Evolutionary conservation across 768 basidiomycete genomes (phyloP), one percentile per base, ranked within the genome.

Genomic region (Mycena olivaceomarginata): DNA sequence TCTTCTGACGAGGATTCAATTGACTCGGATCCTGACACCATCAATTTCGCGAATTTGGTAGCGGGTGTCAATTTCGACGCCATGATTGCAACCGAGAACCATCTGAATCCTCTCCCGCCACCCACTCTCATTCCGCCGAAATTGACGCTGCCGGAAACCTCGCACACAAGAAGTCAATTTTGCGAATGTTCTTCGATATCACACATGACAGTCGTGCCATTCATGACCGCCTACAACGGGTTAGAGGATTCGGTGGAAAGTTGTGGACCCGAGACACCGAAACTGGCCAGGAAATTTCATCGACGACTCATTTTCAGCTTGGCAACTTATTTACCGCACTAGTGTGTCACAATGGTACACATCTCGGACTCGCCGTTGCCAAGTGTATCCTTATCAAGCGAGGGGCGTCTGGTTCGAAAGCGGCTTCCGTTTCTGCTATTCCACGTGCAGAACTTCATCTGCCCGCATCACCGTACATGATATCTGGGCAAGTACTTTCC

Each of bases 171-270:
- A 80, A 76, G 64, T 67, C 80, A 5, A 70, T 78, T 16, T 72
- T 82, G 2, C 78, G 79, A 0, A 31, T 57, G 4, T 53, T 73
- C 1, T 75, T 81, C 31, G 77, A 81, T n/a, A n/a, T n/a, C 13
- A 48, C 75, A 2, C 56, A 76, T 10, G 76, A 79, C 65, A 57
- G 71, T 37, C 53, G 77, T 18, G 76, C 67, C 67, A 82, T 76
- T 41, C 79, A 79, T 67, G 81, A 83, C 41, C 79, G 80, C n/a
- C 72, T 83, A 13, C 73, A 80, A 43, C 80, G 76, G 9, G 77
- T 83, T 18, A 77, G 76, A 2, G 51, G 68, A 46, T 81, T 79
- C 60, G 77, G 79, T 48, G 79, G 79, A 1, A 70, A 82, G 51
- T 53, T 39, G 20, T 81, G 80, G 82, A 68, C 74, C 16, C 65